Conservation (phyloP, 2,329 filamentous ascomycete species). For the Orbilia oligospora region DNA sequence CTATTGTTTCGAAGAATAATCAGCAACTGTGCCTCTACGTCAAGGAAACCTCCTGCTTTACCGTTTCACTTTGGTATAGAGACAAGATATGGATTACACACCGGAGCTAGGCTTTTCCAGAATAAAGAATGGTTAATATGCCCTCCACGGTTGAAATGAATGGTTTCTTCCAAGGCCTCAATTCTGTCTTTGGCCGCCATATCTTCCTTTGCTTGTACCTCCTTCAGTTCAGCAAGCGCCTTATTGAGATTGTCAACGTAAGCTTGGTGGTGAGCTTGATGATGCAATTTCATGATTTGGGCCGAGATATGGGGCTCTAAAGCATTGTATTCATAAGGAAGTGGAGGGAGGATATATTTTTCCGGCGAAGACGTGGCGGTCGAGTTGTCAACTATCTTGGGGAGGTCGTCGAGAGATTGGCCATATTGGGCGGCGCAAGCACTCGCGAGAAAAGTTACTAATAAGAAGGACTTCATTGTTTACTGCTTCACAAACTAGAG, state of each 20-base stretch:
- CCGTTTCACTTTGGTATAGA: background rate
- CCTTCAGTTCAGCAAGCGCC: constrained; percentile 70
- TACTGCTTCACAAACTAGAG: background rate
- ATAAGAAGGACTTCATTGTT: constrained; percentile 19
- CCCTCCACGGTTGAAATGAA: constrained; percentile 86
- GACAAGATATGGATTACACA: constrained; percentile 67
- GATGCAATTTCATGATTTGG: constrained; percentile 86
- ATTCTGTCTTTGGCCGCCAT: constrained; percentile 15
- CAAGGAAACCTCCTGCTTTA: background rate
- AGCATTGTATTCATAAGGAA: constrained; percentile 66
- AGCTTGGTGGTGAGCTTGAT: constrained; percentile 82
- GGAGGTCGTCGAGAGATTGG: constrained; percentile 51
- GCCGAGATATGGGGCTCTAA: constrained; percentile 81
- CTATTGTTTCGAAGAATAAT: background rate
- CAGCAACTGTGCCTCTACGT: background rate
- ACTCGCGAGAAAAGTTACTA: constrained; percentile 11
- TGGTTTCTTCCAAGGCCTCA: constrained; percentile 29
- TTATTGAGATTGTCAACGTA: constrained; percentile 83
- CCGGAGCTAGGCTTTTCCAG: constrained; percentile 85
- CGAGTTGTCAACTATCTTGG: constrained; percentile 42
- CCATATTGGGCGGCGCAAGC: constrained; percentile 32
- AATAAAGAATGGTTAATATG: constrained; percentile 95
- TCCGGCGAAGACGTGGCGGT: constrained; percentile 2
- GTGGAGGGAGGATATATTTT: constrained; percentile 43
- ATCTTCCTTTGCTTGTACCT: background rate